These are phyloP conservation scores for Cucumis cinereus DNA, from an alignment of 306 rosid species.

Conservation along the genomic window DNA sequence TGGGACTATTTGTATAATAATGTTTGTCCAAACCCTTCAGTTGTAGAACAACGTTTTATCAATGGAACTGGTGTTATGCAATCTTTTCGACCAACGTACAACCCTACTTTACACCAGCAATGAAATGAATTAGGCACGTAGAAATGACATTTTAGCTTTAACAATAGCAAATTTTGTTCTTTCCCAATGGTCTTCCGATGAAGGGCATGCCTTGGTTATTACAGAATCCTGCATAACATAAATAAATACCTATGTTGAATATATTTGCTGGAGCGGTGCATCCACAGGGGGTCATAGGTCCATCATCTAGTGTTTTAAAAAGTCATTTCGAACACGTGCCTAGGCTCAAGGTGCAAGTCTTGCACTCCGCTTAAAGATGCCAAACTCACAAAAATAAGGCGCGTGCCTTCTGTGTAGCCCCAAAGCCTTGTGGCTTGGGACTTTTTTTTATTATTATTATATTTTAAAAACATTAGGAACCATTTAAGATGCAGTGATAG, in stretches of 20 bases:
- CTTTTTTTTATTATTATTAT: too few relatives aligned
- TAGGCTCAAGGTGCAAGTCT: too few relatives aligned
- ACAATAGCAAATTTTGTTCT: slow-evolving; percentile 23
- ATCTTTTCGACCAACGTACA: slow-evolving; percentile 24
- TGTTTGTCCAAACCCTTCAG: slow-evolving; percentile 22
- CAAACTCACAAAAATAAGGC: too few relatives aligned
- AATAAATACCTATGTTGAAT: slow-evolving; percentile 40
- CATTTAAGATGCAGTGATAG: too few relatives aligned
- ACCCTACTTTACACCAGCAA: slow-evolving; percentile 16
- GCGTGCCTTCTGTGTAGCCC: too few relatives aligned
- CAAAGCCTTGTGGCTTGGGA: too few relatives aligned
- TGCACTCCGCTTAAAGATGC: too few relatives aligned
- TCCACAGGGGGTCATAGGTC: slow-evolving; percentile 30
- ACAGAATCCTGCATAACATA: slow-evolving; percentile 27
- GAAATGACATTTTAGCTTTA: slow-evolving; percentile 36
- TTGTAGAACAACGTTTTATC: slow-evolving; percentile 23
- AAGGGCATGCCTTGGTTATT: slow-evolving; percentile 38
- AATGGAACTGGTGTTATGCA: slow-evolving; percentile 23
- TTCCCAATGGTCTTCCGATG: slow-evolving; percentile 36
- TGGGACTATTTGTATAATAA: not conserved
- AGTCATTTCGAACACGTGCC: too few relatives aligned
- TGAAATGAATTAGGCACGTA: slow-evolving; percentile 43
- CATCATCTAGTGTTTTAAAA: too few relatives aligned
- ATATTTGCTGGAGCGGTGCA: slow-evolving; percentile 24
- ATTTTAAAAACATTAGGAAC: too few relatives aligned